These are phyloP conservation scores for Exophiala viscosa DNA, from an alignment of 2,329 filamentous ascomycete species.

Conservation along the genomic window DNA sequence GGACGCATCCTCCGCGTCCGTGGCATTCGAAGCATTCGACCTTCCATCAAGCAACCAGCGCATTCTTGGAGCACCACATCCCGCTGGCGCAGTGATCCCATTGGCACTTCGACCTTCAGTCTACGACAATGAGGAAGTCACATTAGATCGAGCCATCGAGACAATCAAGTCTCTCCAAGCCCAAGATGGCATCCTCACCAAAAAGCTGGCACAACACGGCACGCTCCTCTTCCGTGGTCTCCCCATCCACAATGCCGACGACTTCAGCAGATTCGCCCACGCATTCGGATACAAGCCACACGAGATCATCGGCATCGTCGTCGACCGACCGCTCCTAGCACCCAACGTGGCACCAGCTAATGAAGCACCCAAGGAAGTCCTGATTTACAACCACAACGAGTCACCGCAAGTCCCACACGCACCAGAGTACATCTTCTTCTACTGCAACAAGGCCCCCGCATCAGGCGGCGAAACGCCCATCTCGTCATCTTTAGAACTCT, in stretches of 20 bases:
- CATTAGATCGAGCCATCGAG: constrained; percentile 36
- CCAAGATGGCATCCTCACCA: constrained; percentile 36
- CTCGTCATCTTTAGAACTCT: constrained; percentile 48
- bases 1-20: constrained; percentile 17
- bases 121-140: constrained; percentile 21
- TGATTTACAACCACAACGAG: constrained; percentile 52
- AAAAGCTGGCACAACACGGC: constrained; percentile 44
- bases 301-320: constrained; percentile 51
- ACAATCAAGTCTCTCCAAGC: constrained; percentile 39
- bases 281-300: constrained; percentile 48
- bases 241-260: constrained; percentile 44
- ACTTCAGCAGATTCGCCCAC: constrained; percentile 50
- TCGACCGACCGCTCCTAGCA: constrained; percentile 44
- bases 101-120: constrained; percentile 39
- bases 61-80: constrained; percentile 40
- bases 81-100: constrained; percentile 37
- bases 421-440: constrained; percentile 52
- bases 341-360: constrained; percentile 48
- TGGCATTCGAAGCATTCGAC: constrained; percentile 39
- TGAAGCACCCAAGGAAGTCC: constrained; percentile 46
- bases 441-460: constrained; percentile 38
- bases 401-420: constrained; percentile 51
- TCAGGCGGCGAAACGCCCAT: constrained; percentile 45
- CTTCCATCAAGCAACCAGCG: constrained; percentile 43
- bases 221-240: constrained; percentile 47